Evolutionary conservation across 768 basidiomycete genomes (phyloP), one percentile per base, ranked within the genome.

Genomic region (Pholiota microspora): DNA sequence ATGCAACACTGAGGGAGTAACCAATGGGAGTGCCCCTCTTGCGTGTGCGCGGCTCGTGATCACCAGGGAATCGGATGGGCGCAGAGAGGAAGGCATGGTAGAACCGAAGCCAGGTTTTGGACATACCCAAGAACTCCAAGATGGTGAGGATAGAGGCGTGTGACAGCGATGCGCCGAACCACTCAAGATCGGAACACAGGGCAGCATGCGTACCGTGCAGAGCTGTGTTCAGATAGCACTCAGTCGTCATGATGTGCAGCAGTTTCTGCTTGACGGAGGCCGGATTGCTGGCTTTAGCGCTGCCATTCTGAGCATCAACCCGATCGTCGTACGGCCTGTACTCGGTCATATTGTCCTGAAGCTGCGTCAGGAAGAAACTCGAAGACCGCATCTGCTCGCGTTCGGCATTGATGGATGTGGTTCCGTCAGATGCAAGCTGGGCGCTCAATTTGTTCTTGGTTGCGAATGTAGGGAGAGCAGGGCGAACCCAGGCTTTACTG

Each of bases 21-120:
- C 69, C 67, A 59, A 76, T 72, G 0, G 78, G 77, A 0, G 73
- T 75, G 25, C 78, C 78, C 10, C 77, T 67, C 45, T 68, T 61
- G 4, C 78, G 69, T 4, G 69, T 61, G 15, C 69, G 71, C 4
- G 68, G 50, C 28, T 70, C 63, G 6, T 62, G 40, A 23, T 69
- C 68, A 3, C 67, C 70, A 15, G 66, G 64, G 64, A 71, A 76
- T n/a, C 67, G 68, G 36, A 71, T 58, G 5, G 65, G 71, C 8
- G 69, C 66, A 24, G 62, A 55, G 12, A 77, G 66, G 61, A 70
- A 76, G 16, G 65, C 60, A 35, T 66, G 54, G 56, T 73, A 71
- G 61, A 73, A 70, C 13, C 56, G 55, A 18, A 69, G 55, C 75
- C 74, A 77, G 3, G 62, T 55, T n/a, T 70, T 62, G 3, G 71